Conservation (phyloP, 345 rosid species). For the Salix viminalis region DNA sequence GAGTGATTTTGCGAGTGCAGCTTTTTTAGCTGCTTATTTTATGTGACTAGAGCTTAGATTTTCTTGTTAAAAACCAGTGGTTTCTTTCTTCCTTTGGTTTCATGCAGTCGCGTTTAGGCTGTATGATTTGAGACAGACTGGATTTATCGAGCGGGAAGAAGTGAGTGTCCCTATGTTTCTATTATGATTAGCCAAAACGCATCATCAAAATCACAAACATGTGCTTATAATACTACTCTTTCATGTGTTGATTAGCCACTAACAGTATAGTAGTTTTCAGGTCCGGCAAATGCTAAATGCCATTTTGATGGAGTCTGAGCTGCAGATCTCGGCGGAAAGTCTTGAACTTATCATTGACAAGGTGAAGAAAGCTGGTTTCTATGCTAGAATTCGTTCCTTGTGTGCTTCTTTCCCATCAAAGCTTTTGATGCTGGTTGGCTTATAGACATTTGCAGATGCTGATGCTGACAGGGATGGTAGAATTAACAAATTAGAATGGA, state of each 20-base stretch:
- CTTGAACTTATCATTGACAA: slow-evolving; percentile 28
- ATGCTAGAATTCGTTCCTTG: no score
- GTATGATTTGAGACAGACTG: slow-evolving; percentile 37
- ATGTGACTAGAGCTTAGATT: neutral
- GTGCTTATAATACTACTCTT: neutral
- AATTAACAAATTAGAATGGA: slow-evolving; percentile 63
- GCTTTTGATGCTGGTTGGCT: neutral
- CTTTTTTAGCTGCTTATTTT: neutral
- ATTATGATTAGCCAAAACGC: no score
- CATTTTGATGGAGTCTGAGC: slow-evolving; percentile 20
- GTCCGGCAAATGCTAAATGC: slow-evolving; percentile 39
- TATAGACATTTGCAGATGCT: slow-evolving; percentile 71
- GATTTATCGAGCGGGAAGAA: slow-evolving; percentile 36
- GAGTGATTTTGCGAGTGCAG: neutral
- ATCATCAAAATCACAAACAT: neutral
- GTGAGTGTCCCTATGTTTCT: slow-evolving; percentile 23
- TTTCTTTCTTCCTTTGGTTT: slow-evolving; percentile 1
- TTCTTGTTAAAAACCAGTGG: neutral
- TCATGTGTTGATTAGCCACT: neutral
- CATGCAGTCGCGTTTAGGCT: slow-evolving; percentile 41
- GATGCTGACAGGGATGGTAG: slow-evolving; percentile 59
- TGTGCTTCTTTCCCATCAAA: neutral
- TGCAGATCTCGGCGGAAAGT: slow-evolving; percentile 23
- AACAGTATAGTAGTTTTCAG: slow-evolving; percentile 14
- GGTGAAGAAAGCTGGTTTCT: slow-evolving; percentile 6